Evolutionary conservation across 805 yeast genomes (phyloP).

Genomic region (Pichia manshurica): DNA sequence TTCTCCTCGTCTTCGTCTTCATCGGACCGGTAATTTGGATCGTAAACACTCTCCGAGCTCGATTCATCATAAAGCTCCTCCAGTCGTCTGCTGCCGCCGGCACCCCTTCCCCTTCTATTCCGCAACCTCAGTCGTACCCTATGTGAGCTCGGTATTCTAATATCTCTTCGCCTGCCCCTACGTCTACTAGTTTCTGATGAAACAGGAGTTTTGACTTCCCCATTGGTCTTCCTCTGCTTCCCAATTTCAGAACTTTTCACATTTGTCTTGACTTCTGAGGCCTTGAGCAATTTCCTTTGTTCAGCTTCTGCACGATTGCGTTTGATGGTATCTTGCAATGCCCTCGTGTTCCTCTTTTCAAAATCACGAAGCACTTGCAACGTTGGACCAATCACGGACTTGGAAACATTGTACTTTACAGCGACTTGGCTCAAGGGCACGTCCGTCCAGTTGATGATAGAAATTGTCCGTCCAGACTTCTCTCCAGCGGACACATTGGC

Average conservation of each 20-base stretch:
- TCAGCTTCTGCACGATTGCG: not conserved
- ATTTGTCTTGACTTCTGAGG: too few species aligned
- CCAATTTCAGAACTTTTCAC: not conserved
- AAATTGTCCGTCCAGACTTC: not conserved
- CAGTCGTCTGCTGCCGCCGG: not conserved
- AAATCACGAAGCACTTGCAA: constrained; percentile 6
- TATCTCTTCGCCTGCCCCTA: not conserved
- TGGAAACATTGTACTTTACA: constrained; percentile 23
- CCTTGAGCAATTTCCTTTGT: not conserved
- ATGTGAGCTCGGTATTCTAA: not conserved
- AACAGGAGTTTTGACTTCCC: not conserved
- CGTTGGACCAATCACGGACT: constrained; percentile 7
- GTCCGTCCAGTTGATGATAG: constrained; percentile 21
- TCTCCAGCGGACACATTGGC: not conserved
- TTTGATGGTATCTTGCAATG: not conserved
- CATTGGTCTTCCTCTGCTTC: not conserved
- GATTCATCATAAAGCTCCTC: not conserved
- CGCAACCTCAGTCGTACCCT: constrained; percentile 1
- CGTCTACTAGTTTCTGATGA: not conserved
- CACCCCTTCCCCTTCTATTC: not conserved
- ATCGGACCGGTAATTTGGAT: not conserved
- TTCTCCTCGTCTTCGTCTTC: not conserved
- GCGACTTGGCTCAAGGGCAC: constrained; percentile 27
- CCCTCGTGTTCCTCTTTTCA: not conserved
- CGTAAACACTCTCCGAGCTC: constrained; percentile 4